Evolutionary conservation across 164 flowering plant genomes (phyloP), one percentile per base, ranked within the genome.

Genomic region (Kalanchoe fedtschenkoi): DNA sequence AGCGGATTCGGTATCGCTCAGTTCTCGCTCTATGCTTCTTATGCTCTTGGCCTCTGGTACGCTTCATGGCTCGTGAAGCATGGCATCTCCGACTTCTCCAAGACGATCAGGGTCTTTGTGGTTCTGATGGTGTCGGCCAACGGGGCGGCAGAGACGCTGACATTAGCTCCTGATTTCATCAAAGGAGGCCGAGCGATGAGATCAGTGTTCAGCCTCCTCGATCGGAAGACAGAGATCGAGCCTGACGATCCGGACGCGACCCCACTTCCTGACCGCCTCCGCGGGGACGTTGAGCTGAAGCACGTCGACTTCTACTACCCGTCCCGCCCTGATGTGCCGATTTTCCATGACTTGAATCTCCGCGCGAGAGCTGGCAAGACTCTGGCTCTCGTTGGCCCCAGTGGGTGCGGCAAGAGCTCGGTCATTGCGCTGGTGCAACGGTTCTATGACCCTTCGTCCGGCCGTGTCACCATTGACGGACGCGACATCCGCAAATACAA

Each of bases 51-150:
- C 29, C 81, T 93, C 16, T 93, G 99, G 99, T 93, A 93, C 60
- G 97, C 97, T 8, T 87, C 99, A 2, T 88, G 96, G 96, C 95
- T 93, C 13, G 99, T 93, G 43, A 90, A 84, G 69, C 95, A 90
- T 62, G 92, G 88, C n/a, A 81, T 90, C 66, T 93, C 99, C 1
- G 97, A 90, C 68, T 93, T 93, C 82, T 90, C 99, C 2, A 88
- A 88, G 64, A 84, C 97, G 24, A 93, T 93, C 68, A 68, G 97
- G 14, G 99, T 93, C 51, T 93, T 93, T 79, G 87, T 93, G 96
- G 97, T 93, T 64, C 97, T 93, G 59, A 90, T 93, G 99, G 96
- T 93, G 64, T 90, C 99, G 6, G 99, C 99, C 62, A 93, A 93
- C 67, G 97, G 97, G 46, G 99, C 97, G n/a, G 99, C 99, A 0